These are phyloP conservation scores for Abortiporus biennis DNA, from an alignment of 1,284 basidiomycete species.

Conservation along the genomic window DNA sequence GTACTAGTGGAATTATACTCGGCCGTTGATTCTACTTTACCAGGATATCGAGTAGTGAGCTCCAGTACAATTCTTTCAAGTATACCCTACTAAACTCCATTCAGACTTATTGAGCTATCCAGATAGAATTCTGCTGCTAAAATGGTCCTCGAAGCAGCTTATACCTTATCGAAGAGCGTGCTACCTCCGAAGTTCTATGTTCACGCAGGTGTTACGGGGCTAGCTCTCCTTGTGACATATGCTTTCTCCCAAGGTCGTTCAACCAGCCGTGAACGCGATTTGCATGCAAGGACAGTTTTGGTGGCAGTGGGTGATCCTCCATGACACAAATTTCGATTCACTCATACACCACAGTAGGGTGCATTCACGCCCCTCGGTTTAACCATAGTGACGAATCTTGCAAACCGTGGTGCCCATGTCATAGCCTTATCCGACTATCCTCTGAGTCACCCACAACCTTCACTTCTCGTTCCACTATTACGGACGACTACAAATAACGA, in stretches of 20 bases:
- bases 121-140: no score
- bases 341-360: constrained; percentile 38
- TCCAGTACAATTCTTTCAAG: no score
- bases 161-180: constrained; percentile 19
- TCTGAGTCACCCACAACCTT: constrained; percentile 44
- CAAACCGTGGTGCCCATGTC: constrained; percentile 67
- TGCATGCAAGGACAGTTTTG: constrained; percentile 65
- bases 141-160: constrained; percentile 31
- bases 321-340: background rate
- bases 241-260: constrained; percentile 61
- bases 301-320: constrained; percentile 46
- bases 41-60: no score
- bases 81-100: no score
- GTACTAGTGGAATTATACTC: no score
- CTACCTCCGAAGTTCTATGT: constrained; percentile 36
- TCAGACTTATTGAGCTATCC: no score
- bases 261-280: constrained; percentile 64
- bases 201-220: constrained; percentile 39
- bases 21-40: no score
- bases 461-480: constrained; percentile 57
- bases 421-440: constrained; percentile 62
- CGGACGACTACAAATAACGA: constrained; percentile 66
- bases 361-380: constrained; percentile 68
- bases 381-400: constrained; percentile 56
- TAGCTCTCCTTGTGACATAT: constrained; percentile 40